Evolutionary conservation across 2,329 filamentous ascomycete genomes (phyloP).

Genomic region (Cladophialophora carrionii): DNA sequence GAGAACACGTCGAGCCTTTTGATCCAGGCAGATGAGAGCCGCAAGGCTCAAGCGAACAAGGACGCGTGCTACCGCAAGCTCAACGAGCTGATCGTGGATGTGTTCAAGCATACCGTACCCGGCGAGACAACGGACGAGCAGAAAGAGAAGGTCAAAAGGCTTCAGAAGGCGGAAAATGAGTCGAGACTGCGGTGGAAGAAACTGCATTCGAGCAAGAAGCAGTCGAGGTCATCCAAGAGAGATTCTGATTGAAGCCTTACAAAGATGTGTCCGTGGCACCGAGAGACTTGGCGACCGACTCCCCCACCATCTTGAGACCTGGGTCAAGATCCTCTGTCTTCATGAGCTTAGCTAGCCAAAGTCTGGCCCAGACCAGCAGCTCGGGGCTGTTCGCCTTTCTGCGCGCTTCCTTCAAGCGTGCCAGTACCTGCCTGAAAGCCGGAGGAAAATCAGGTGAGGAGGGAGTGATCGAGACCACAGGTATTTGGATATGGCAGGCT

Average conservation of each 20-base stretch:
- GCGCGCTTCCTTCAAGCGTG: conserved; percentile 60
- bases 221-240: conserved; percentile 41
- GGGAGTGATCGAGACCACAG: conserved; percentile 67
- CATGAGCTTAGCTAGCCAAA: conserved; percentile 54
- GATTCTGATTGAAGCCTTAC: conserved; percentile 28
- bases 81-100: conserved; percentile 57
- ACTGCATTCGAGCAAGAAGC: conserved; percentile 64
- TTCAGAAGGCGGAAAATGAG: conserved; percentile 63
- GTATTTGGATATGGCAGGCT: conserved; percentile 71
- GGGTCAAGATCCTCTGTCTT: conserved; percentile 55
- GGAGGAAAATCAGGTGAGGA: conserved; percentile 72
- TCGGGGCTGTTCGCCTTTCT: conserved; percentile 43
- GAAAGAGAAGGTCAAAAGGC: conserved; percentile 56
- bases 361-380: conserved; percentile 51
- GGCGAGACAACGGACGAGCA: conserved; percentile 65
- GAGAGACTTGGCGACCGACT: conserved; percentile 37
- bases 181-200: conserved; percentile 62
- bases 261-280: neutral
- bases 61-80: conserved; percentile 63
- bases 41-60: conserved; percentile 64
- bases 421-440: conserved; percentile 68
- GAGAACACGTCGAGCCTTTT: conserved; percentile 58
- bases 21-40: conserved; percentile 66
- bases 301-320: conserved; percentile 57
- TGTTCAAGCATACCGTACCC: conserved; percentile 57